Base-by-base conservation (phyloP, 169 alveolate species). In the Plasmodium knowlesi region DNA sequence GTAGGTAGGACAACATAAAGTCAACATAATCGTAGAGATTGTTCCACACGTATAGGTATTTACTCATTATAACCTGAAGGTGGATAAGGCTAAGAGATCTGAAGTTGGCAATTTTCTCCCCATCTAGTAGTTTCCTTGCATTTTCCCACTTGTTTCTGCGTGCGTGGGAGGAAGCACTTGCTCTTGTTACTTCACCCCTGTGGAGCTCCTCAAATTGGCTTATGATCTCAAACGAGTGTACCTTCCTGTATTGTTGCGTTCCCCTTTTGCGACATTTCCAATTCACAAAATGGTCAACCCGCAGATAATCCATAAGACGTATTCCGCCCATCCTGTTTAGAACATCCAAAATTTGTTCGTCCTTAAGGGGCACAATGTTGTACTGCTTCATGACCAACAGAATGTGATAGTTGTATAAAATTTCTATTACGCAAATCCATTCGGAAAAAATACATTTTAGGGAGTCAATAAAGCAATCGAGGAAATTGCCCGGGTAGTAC, bases 1-100 rank as follows among this genome's bases (percentile, higher is more conserved):
- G 74, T 32, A 82, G 76, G 84, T 91, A 91, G 16, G 95, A 91
- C 39, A 91, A 91, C 28, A 91, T 70, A 39, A 37, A 43, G 79
- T 91, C 57, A 5, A 91, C 28, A 34, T 81, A 91, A 28, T 71
- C 92, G 41, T 91, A 91, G 43, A 91, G 43, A 71, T 50, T 91
- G 74, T 82, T 73, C 95, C 95, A 91, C 43, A 91, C 78, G 57
- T 46, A 82, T 9, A 91, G 61, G 78, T 91, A 91, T 2, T 91
- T 91, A 71, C 54, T 82, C 54, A 91, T 39, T 72, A 91, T 28
- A 82, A 19, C 53, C 41, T 82, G 28, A 53, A 91, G 32, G 76
- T 72, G 92, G 57, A 91, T 91, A n/a, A 91, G 78, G 57, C 95
- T 91, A 16, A 91, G 67, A 30, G 95, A 91, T 19, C 95, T 19